Evolutionary conservation across 257 asterid genomes (phyloP).

Genomic region (Leonotis leonurus): DNA sequence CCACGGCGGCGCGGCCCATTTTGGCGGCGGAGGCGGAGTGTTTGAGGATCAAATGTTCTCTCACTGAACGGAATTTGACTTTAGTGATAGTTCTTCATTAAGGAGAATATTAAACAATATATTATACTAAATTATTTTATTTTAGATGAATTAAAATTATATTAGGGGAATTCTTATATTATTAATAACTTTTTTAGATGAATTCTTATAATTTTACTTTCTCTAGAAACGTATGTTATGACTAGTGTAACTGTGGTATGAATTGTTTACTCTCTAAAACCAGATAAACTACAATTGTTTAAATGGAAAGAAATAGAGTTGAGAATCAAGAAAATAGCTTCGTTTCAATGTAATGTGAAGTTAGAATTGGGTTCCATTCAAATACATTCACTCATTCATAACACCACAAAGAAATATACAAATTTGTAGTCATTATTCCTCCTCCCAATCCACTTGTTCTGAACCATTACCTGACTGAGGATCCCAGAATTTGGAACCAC

Average conservation of each 20-base stretch:
- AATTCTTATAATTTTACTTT: not conserved
- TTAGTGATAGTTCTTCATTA: no score
- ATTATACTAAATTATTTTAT: no score
- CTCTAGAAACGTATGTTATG: no score
- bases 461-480: slow-evolving; percentile 23
- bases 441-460: slow-evolving; percentile 27
- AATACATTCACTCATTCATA: not conserved
- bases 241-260: no score
- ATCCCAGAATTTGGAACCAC: slow-evolving; percentile 54
- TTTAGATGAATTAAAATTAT: no score
- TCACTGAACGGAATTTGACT: no score
- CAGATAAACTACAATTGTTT: not conserved
- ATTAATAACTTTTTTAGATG: not conserved
- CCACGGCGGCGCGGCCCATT: slow-evolving; percentile 35
- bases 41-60: no score
- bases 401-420: not conserved
- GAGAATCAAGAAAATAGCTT: not conserved
- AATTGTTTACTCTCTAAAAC: no score
- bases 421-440: not conserved
- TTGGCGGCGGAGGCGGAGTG: slow-evolving; percentile 9
- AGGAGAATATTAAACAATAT: no score
- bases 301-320: not conserved
- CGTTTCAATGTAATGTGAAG: no score
- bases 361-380: not conserved
- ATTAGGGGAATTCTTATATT: no score